phyloP scores from a whole-genome alignment of 305 asterid species.

The Rubia occidens region DNA sequence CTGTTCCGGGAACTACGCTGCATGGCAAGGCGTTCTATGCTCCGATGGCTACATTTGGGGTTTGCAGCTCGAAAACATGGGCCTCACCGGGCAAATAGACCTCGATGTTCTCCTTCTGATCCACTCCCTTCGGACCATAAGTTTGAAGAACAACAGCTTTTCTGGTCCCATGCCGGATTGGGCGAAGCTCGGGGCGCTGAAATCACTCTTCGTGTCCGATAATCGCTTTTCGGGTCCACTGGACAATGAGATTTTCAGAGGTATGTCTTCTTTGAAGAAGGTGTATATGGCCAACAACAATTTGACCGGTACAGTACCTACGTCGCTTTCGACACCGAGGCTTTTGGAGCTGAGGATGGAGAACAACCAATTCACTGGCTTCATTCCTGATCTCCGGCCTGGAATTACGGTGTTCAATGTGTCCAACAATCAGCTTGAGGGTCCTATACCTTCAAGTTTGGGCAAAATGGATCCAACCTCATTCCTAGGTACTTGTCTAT shows the following conservation, averaged over 20 bases:
- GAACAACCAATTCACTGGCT: conserved; percentile 55
- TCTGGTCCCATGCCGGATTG: conserved; percentile 77
- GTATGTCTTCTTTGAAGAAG: conserved; percentile 68
- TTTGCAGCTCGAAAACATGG: conserved; percentile 60
- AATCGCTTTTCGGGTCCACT: conserved; percentile 60
- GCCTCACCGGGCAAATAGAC: conserved; percentile 54
- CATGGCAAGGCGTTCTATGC: conserved; percentile 72
- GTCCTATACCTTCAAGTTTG: conserved; percentile 51
- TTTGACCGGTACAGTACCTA: conserved; percentile 54
- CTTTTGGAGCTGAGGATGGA: conserved; percentile 59
- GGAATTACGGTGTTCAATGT: conserved; percentile 45
- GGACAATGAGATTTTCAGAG: conserved; percentile 48
- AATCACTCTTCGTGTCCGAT: conserved; percentile 52
- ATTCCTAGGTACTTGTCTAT: conserved; percentile 34
- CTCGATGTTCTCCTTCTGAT: conserved; percentile 42
- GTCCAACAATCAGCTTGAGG: conserved; percentile 69
- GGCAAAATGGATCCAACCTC: conserved; percentile 35
- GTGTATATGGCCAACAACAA: conserved; percentile 55
- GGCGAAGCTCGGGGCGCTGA: conserved; percentile 66
- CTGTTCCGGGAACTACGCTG: conserved; percentile 34
- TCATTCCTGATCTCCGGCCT: conserved; percentile 41
- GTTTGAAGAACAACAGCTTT: conserved; percentile 61
- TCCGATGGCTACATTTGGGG: conserved; percentile 54
- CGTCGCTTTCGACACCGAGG: conserved; percentile 49
- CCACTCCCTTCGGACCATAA: conserved; percentile 41